These are phyloP conservation scores for Colletotrichum acutatum DNA, from an alignment of 2,329 filamentous ascomycete species.

Conservation along the genomic window DNA sequence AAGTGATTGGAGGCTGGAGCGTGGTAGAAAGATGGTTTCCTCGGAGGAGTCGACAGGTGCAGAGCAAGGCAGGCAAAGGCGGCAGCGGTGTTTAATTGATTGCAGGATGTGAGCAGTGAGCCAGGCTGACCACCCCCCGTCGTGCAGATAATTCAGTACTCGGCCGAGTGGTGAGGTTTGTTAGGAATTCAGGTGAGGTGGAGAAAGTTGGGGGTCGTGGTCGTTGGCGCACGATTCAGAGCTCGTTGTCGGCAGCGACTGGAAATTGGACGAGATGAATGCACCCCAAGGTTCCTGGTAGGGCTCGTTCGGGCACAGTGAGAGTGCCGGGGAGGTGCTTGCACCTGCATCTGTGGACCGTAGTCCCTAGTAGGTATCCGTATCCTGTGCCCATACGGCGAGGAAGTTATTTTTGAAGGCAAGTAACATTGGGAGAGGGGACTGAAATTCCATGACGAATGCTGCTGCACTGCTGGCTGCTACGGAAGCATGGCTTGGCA, in stretches of 20 bases:
- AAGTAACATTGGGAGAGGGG: constrained; percentile 12
- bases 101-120: constrained; percentile 26
- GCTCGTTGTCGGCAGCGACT: neutral
- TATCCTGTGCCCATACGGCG: neutral
- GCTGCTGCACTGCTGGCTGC: neutral
- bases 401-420: constrained; percentile 5
- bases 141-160: constrained; percentile 35
- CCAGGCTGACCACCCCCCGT: constrained; percentile 18
- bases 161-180: constrained; percentile 34
- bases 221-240: constrained; percentile 31
- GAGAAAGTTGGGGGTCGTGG: constrained; percentile 24
- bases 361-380: neutral
- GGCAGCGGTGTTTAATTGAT: constrained; percentile 23
- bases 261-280: constrained; percentile 23
- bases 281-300: neutral
- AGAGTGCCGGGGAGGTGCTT: constrained; percentile 13
- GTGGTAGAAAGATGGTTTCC: neutral
- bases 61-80: neutral
- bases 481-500: neutral
- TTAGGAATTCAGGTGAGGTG: constrained; percentile 37
- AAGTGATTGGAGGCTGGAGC: neutral
- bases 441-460: constrained; percentile 8
- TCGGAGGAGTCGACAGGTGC: neutral
- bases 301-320: neutral
- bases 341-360: neutral